These are phyloP conservation scores for Neopestalotiopsis sp. DNA, from an alignment of 2,329 filamentous ascomycete species.

Conservation along the genomic window DNA sequence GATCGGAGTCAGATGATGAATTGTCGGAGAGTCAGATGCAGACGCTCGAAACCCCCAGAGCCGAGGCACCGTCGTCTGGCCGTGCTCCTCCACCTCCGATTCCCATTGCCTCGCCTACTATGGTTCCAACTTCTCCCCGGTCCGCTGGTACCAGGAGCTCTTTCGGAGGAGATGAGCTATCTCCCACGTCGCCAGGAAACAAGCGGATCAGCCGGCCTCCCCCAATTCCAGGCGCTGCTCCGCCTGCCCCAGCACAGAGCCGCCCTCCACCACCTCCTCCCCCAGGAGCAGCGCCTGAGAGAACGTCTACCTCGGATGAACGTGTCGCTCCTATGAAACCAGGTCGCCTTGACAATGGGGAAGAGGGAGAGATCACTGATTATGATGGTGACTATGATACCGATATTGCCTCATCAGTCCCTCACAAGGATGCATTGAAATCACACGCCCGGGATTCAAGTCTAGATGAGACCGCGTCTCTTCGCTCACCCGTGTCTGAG, in stretches of 20 bases:
- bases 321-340: constrained; percentile 47
- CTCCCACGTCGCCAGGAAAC: constrained; percentile 46
- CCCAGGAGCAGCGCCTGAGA: constrained; percentile 54
- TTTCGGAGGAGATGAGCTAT: constrained; percentile 40
- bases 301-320: constrained; percentile 64
- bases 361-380: constrained; percentile 83
- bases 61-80: constrained; percentile 41
- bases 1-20: constrained; percentile 90
- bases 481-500: constrained; percentile 59
- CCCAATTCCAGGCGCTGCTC: constrained; percentile 64
- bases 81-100: constrained; percentile 47
- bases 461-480: constrained; percentile 69
- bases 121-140: constrained; percentile 48
- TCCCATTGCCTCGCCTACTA: constrained; percentile 49
- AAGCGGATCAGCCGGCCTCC: constrained; percentile 63
- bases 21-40: constrained; percentile 61
- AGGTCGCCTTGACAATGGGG: constrained; percentile 56
- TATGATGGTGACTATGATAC: constrained; percentile 99
- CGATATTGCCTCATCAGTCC: constrained; percentile 92
- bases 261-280: constrained; percentile 74
- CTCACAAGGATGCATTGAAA: constrained; percentile 91
- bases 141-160: constrained; percentile 36
- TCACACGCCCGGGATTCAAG: constrained; percentile 79
- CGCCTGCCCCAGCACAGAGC: constrained; percentile 54
- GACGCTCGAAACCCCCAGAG: constrained; percentile 46